phyloP scores from a whole-genome alignment of 495 filamentous ascomycete species.

The Chaetomium cochliodes region DNA sequence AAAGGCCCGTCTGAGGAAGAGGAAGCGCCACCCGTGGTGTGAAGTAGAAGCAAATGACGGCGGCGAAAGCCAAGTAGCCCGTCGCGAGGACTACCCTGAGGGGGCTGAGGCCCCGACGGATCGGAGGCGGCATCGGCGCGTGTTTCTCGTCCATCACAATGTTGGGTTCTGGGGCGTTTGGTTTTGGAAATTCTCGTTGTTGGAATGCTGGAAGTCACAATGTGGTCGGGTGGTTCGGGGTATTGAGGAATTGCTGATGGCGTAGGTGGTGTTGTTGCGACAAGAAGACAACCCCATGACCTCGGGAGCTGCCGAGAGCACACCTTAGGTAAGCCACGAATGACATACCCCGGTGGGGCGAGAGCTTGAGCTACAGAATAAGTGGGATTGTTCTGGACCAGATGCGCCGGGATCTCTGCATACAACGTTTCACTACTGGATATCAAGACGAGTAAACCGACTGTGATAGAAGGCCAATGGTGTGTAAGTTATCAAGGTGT shows the following conservation, averaged over 20 bases:
- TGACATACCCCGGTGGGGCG: neutral
- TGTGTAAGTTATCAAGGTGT: neutral
- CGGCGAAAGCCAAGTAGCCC: constrained; percentile 16
- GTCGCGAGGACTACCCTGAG: constrained; percentile 15
- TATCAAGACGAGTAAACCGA: too few relatives aligned
- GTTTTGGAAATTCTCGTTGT: neutral
- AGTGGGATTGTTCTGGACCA: neutral
- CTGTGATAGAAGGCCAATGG: too few relatives aligned
- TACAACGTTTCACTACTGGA: neutral
- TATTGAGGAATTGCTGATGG: neutral
- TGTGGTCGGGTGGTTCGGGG: neutral
- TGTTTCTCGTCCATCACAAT: constrained; percentile 24
- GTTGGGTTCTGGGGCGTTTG: too few relatives aligned
- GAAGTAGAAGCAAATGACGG: constrained; percentile 19
- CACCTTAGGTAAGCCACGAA: neutral
- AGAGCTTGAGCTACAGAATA: neutral
- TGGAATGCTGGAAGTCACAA: too few relatives aligned
- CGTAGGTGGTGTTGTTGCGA: neutral
- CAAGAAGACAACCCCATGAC: neutral
- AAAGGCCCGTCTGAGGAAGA: neutral
- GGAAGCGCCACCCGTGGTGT: neutral
- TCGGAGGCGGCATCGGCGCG: constrained; percentile 21
- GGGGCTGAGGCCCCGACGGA: constrained; percentile 19
- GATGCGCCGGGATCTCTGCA: too few relatives aligned
- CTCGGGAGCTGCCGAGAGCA: neutral